Base-by-base conservation (phyloP, 2,329 filamentous ascomycete species). In the Diaporthe citriasiana region DNA sequence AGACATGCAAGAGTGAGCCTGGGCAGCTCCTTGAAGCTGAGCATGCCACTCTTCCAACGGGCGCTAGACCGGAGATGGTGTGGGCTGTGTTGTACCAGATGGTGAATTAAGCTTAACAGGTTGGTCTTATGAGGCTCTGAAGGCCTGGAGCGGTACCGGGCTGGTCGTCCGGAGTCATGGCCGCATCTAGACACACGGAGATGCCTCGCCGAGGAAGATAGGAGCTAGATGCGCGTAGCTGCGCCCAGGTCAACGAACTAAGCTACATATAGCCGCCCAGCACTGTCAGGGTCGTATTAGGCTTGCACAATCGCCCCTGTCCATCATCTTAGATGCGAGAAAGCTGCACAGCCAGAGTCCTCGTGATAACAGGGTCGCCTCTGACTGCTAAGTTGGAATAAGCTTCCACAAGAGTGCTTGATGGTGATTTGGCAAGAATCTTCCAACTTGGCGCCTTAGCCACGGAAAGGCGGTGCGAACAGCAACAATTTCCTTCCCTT, bases 331-430 rank as follows among this genome's bases (percentile, higher is more conserved):
- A 38, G 63, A 66, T 50, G 63, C 45, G 38, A 66, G 30, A 66
- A 47, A 66, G 63, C 45, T 51, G 63, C 30, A 51, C 22, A 25
- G 22, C 63, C 22, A 45, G 3, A n/a, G 63, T 47, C 63, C 63
- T 51, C 63, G 63, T 66, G 63, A 66, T 51, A 51, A 19, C 45
- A 66, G 8, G 63, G 45, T 66, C 45, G 63, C 22, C 22, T 66
- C 30, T 50, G n/a, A 38, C 63, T 35, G 63, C 30, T 38, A 38
- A 66, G 45, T 35, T 12, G 45, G 63, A 66, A 38, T 51, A 66
- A 66, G 63, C 63, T 51, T 66, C 63, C 30, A 66, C 63, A 66
- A 66, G 63, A 66, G 45, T 66, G 63, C 63, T 66, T 66, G 63
- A 50, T 10, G 63, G 30, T 66, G 63, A 35, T 66, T 38, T 51